Evolutionary conservation across 2,329 filamentous ascomycete species (phyloP).

Genomic region (Helminthosporium solani): DNA sequence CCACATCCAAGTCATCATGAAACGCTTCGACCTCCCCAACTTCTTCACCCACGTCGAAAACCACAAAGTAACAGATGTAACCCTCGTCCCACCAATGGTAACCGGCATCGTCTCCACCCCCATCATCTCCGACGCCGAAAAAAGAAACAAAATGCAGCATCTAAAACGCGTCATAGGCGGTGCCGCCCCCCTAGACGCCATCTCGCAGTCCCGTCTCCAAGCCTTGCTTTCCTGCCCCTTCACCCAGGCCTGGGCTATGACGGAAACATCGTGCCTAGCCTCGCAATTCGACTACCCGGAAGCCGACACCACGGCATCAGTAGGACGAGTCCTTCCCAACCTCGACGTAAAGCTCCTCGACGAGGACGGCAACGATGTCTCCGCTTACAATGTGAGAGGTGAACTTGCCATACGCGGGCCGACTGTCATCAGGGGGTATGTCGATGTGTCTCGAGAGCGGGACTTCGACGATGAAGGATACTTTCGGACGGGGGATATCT

Average conservation of each 20-base stretch:
- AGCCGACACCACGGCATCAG: conserved; percentile 45
- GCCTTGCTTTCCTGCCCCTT: conserved; percentile 46
- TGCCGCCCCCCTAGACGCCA: conserved; percentile 57
- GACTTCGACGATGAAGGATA: conserved; percentile 30
- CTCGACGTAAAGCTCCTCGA: conserved; percentile 39
- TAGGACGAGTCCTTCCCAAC: conserved; percentile 46
- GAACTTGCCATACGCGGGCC: too few relatives aligned
- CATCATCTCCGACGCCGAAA: conserved; percentile 1
- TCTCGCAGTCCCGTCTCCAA: conserved; percentile 48
- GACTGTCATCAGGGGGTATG: conserved; percentile 30
- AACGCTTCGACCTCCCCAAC: conserved; percentile 34
- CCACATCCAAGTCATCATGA: conserved; percentile 15
- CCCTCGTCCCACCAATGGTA: conserved; percentile 42
- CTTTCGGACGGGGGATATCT: conserved; percentile 36
- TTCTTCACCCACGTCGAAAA: conserved; percentile 47
- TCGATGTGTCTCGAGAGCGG: too few relatives aligned
- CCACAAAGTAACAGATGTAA: conserved; percentile 51
- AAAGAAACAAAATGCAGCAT: too few relatives aligned
- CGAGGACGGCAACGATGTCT: conserved; percentile 29
- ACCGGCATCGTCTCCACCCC: neutral
- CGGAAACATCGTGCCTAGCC: conserved; percentile 44
- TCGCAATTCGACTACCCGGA: conserved; percentile 41
- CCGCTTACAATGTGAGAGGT: too few relatives aligned
- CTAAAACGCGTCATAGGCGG: conserved; percentile 54
- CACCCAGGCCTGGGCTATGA: conserved; percentile 53